Conservation (phyloP, 768 basidiomycete species). For the Sarcomyxa edulis region DNA sequence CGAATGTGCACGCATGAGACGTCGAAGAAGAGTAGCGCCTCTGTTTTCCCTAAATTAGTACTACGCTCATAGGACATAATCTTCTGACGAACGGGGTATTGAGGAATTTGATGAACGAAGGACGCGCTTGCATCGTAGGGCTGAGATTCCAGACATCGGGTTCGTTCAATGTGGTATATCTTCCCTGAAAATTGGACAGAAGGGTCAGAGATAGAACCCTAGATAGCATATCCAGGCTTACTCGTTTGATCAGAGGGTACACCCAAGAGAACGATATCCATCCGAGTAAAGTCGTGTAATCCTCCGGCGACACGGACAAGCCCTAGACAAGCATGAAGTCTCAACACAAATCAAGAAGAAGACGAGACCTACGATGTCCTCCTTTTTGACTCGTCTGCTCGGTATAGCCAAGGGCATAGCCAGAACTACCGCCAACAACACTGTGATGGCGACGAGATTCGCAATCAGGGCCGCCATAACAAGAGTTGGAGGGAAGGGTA, state of each 20-base stretch:
- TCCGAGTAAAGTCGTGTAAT: constrained; percentile 65
- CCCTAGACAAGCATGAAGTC: constrained; percentile 31
- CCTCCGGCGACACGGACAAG: constrained; percentile 58
- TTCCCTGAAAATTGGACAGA: constrained; percentile 25
- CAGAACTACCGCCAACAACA: constrained; percentile 42
- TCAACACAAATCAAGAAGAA: background rate
- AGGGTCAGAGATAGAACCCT: background rate
- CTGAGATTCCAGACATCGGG: constrained; percentile 70
- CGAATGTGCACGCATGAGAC: constrained; percentile 40
- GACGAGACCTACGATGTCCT: constrained; percentile 57
- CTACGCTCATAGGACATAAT: too few relatives aligned
- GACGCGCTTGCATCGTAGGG: constrained; percentile 60
- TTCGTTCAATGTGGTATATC: constrained; percentile 56
- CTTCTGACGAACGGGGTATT: constrained; percentile 28
- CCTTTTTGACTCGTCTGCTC: constrained; percentile 39
- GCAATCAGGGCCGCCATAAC: constrained; percentile 22
- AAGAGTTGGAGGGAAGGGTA: constrained; percentile 32
- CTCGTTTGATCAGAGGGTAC: constrained; percentile 52
- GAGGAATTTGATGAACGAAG: constrained; percentile 53
- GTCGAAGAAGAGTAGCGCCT: constrained; percentile 33
- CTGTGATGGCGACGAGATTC: constrained; percentile 40
- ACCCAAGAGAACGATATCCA: constrained; percentile 77
- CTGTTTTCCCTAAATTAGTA: too few relatives aligned
- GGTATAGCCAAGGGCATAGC: constrained; percentile 68
- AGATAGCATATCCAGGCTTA: constrained; percentile 16